These are phyloP conservation scores for Colletotrichum gigasporum DNA, from an alignment of 2,329 filamentous ascomycete genomes.

Conservation along the genomic window DNA sequence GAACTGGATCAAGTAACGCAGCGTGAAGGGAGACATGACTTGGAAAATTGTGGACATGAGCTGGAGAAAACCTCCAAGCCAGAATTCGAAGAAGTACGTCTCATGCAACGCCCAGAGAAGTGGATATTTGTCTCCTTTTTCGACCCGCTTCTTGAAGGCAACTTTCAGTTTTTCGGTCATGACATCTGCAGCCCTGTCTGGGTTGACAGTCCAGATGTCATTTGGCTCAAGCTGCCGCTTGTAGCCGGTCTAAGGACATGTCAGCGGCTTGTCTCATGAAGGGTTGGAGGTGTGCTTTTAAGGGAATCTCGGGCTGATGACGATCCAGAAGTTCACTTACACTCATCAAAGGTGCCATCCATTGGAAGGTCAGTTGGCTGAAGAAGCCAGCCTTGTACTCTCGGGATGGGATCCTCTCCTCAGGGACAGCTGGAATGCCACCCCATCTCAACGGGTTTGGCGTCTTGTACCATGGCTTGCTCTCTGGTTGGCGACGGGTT, in stretches of 20 bases:
- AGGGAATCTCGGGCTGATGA: neutral
- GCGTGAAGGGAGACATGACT: conserved; percentile 84
- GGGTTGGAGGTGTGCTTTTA: neutral
- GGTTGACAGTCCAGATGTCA: conserved; percentile 92
- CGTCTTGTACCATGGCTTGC: conserved; percentile 71
- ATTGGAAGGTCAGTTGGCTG: conserved; percentile 83
- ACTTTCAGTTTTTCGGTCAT: conserved; percentile 73
- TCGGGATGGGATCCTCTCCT: conserved; percentile 63
- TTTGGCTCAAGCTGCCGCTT: conserved; percentile 82
- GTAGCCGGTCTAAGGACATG: conserved; percentile 74
- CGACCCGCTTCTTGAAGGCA: conserved; percentile 75
- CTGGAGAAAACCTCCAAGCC: conserved; percentile 82
- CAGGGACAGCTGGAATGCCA: conserved; percentile 62
- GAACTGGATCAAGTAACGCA: conserved; percentile 88
- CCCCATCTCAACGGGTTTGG: conserved; percentile 72
- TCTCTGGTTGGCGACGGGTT: conserved; percentile 38
- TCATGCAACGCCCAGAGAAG: conserved; percentile 86
- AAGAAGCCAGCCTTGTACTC: conserved; percentile 80
- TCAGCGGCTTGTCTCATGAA: neutral
- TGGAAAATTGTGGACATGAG: conserved; percentile 78
- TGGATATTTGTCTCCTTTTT: conserved; percentile 75
- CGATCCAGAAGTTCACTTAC: conserved; percentile 54
- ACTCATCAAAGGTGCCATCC: conserved; percentile 89
- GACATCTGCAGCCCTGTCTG: conserved; percentile 75
- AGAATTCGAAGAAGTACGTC: conserved; percentile 85